phyloP scores from a whole-genome alignment of 352 stramenopile species.

The Phytophthora cactorum region DNA sequence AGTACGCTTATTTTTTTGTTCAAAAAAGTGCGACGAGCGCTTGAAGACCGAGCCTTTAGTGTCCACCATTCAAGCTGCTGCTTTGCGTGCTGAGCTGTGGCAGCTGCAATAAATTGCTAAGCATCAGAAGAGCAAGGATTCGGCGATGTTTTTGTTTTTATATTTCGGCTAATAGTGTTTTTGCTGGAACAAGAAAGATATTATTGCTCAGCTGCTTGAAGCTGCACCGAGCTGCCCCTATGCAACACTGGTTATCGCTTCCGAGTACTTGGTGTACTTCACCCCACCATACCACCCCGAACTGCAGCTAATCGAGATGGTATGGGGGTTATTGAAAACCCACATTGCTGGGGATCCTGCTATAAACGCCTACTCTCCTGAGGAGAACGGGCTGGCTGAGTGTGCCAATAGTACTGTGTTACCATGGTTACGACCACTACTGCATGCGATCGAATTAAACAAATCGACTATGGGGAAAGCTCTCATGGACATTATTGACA shows the following conservation, averaged over 20 bases:
- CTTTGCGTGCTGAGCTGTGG: constrained; percentile 71
- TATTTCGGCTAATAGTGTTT: too few species aligned
- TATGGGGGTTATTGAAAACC: too few species aligned
- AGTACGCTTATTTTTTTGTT: too few species aligned
- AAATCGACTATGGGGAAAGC: neutral
- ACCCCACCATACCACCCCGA: too few species aligned
- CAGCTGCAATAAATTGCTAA: constrained; percentile 66
- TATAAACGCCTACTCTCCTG: neutral
- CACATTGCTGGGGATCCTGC: too few species aligned
- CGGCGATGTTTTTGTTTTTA: constrained; percentile 3
- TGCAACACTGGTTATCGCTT: too few species aligned
- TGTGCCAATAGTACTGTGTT: neutral
- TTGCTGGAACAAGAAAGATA: too few species aligned
- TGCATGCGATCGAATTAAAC: neutral
- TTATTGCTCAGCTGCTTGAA: too few species aligned
- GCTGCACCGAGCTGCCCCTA: too few species aligned
- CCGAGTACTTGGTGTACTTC: too few species aligned
- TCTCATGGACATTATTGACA: neutral
- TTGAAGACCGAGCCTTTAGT: constrained; percentile 11
- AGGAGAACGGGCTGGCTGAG: neutral
- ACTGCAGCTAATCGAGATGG: too few species aligned
- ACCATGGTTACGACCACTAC: neutral
- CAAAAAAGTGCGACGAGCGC: constrained; percentile 34
- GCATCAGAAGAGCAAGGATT: constrained; percentile 30
- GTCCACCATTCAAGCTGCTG: constrained; percentile 16